Conservation (phyloP, 805 yeast genomes). For the Clavispora santaluciae region DNA sequence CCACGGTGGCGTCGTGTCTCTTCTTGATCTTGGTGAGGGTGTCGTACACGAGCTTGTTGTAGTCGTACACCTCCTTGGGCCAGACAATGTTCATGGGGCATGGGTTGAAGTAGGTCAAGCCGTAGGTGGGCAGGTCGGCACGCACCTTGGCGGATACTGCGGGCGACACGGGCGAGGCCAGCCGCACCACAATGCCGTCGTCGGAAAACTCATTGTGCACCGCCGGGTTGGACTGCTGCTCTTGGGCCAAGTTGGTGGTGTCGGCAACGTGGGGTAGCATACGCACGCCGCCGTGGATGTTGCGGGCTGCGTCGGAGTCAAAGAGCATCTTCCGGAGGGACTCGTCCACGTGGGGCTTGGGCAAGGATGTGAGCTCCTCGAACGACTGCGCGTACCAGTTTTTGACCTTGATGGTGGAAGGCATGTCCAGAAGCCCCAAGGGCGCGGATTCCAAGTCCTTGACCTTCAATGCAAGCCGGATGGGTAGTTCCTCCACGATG, state of each 20-base stretch:
- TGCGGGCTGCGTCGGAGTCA: conserved; percentile 5
- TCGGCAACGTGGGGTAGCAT: conserved; percentile 6
- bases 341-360: conserved; percentile 49
- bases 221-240: conserved; percentile 31
- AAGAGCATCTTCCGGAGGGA: conserved; percentile 37
- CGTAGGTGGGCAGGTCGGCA: conserved; percentile 35
- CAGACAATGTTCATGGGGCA: conserved; percentile 54
- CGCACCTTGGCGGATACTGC: conserved; percentile 6
- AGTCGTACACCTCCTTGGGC: conserved; percentile 71
- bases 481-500: conserved; percentile 81
- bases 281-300: conserved; percentile 4
- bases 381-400: conserved; percentile 92
- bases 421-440: conserved; percentile 64
- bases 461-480: conserved; percentile 79
- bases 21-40: conserved; percentile 67
- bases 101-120: conserved; percentile 46
- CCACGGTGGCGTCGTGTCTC: conserved; percentile 89
- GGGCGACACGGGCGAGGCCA: conserved; percentile 14
- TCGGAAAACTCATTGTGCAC: conserved; percentile 41
- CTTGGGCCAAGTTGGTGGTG: conserved; percentile 25
- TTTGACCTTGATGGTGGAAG: conserved; percentile 68
- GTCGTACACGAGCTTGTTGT: conserved; percentile 63
- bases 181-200: conserved; percentile 45
- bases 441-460: conserved; percentile 81
- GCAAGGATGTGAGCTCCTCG: conserved; percentile 68